Conservation (phyloP, 164 flowering plant species). For the Umbellularia californica region DNA sequence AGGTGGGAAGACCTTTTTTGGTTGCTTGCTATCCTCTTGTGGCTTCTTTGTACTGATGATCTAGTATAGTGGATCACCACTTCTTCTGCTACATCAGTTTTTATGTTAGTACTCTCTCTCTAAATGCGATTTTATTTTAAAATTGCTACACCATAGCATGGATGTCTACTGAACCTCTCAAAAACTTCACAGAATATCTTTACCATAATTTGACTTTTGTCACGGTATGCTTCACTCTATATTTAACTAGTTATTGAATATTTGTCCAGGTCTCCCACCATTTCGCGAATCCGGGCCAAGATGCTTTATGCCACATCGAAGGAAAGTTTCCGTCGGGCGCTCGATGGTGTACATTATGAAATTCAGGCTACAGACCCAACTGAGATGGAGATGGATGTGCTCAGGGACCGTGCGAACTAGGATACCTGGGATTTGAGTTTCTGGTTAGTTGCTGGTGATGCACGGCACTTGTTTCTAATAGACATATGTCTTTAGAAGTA, state of each 20-base stretch:
- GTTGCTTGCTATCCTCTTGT: too few relatives aligned
- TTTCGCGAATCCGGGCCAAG: constrained; percentile 63
- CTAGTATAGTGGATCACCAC: too few relatives aligned
- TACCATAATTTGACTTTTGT: not conserved
- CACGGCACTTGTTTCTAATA: constrained; percentile 11
- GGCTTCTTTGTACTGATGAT: too few relatives aligned
- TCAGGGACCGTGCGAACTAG: constrained; percentile 53
- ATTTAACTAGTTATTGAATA: too few relatives aligned
- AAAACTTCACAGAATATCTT: not conserved
- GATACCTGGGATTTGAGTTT: not conserved
- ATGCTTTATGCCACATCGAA: constrained; percentile 85
- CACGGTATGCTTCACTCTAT: not conserved
- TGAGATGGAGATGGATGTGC: constrained; percentile 76
- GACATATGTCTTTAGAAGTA: constrained; percentile 10
- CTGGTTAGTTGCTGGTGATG: constrained; percentile 2
- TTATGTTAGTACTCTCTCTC: not conserved
- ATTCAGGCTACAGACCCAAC: constrained; percentile 86
- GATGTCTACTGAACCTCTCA: not conserved
- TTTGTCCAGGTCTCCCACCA: constrained; percentile 59
- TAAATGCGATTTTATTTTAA: too few relatives aligned
- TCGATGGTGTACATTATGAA: constrained; percentile 72
- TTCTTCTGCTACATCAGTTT: too few relatives aligned
- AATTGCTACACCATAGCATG: not conserved
- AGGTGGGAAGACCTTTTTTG: too few relatives aligned
- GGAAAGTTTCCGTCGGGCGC: constrained; percentile 59